Percentiles rank a stretch among this genome's conserved stretches.
Evolutionary conservation across 345 rosid species (phyloP).

Genomic region (Linum usitatissimum): DNA sequence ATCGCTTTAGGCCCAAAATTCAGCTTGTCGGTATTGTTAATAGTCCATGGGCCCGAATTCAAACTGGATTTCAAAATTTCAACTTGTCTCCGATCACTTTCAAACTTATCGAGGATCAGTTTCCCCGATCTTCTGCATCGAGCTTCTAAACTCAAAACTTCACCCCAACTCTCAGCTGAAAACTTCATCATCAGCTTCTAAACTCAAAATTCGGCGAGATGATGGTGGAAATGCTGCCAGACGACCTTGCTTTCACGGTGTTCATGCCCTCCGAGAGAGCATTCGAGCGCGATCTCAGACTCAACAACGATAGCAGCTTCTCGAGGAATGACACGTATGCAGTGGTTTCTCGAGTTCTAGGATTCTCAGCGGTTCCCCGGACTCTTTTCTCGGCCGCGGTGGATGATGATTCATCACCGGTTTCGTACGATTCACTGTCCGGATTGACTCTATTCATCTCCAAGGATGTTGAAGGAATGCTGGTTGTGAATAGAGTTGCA

Average conservation of each 20-base stretch:
- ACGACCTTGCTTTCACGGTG: conserved; percentile 67
- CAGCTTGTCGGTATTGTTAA: too few relatives aligned
- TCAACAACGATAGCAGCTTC: conserved; percentile 27
- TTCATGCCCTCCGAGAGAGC: conserved; percentile 58
- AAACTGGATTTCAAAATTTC: too few relatives aligned
- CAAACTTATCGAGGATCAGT: too few relatives aligned
- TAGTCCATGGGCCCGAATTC: too few relatives aligned
- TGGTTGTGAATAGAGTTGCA: conserved; percentile 47
- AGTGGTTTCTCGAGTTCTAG: conserved; percentile 47
- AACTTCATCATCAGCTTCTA: too few relatives aligned
- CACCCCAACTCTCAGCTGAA: background rate
- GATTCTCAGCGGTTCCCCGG: conserved; percentile 65
- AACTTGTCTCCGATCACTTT: too few relatives aligned
- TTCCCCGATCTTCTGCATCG: background rate
- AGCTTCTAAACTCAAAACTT: background rate
- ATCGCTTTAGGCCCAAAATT: too few relatives aligned
- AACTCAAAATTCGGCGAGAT: conserved; percentile 38
- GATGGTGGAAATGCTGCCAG: conserved; percentile 74
- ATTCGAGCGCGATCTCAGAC: conserved; percentile 46
- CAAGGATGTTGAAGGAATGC: conserved; percentile 31
- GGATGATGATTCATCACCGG: conserved; percentile 18
- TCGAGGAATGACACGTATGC: conserved; percentile 41
- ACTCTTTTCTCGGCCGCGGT: conserved; percentile 25
- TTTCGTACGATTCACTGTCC: conserved; percentile 54
- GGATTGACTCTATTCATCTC: conserved; percentile 41